Evolutionary conservation across 2,329 filamentous ascomycete species (phyloP).

Genomic region (Penicillium fuscoglaucum): DNA sequence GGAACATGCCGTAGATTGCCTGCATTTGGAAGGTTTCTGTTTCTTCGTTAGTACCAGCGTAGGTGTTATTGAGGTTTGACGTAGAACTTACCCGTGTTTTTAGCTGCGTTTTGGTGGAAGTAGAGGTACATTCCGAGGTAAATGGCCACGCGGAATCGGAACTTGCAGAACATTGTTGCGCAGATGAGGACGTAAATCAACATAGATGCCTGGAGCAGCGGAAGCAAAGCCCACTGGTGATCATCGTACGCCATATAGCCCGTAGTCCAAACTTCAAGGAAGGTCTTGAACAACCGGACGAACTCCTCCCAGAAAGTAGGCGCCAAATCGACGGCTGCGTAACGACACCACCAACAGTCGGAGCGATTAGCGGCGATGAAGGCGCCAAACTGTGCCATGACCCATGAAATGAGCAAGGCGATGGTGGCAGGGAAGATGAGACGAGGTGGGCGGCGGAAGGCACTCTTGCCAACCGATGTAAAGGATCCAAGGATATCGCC

Average conservation of each 20-base stretch:
- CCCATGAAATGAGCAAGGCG: constrained; percentile 53
- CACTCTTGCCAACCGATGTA: constrained; percentile 53
- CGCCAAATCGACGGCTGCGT: constrained; percentile 49
- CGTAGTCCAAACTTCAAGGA: constrained; percentile 54
- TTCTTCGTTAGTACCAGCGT: neutral
- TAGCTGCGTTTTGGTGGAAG: constrained; percentile 50
- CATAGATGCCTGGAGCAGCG: constrained; percentile 53
- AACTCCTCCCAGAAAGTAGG: constrained; percentile 49
- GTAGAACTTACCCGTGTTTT: constrained; percentile 47
- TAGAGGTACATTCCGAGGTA: constrained; percentile 50
- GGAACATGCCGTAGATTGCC: constrained; percentile 53
- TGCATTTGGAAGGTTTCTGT: constrained; percentile 57
- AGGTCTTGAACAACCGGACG: constrained; percentile 46
- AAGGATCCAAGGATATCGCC: constrained; percentile 49
- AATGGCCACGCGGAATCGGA: constrained; percentile 50
- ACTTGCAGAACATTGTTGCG: constrained; percentile 48
- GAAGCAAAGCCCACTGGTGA: constrained; percentile 57
- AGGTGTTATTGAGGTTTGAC: too few relatives aligned
- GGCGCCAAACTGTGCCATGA: constrained; percentile 50
- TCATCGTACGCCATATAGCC: constrained; percentile 55
- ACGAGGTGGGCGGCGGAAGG: constrained; percentile 55
- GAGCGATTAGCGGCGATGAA: constrained; percentile 51
- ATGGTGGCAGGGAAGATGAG: constrained; percentile 55
- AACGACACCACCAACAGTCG: constrained; percentile 55
- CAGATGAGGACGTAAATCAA: constrained; percentile 52